Conservation (phyloP, 192 early-diverging fungal genomes). For the Pilobolus umbonatus region DNA sequence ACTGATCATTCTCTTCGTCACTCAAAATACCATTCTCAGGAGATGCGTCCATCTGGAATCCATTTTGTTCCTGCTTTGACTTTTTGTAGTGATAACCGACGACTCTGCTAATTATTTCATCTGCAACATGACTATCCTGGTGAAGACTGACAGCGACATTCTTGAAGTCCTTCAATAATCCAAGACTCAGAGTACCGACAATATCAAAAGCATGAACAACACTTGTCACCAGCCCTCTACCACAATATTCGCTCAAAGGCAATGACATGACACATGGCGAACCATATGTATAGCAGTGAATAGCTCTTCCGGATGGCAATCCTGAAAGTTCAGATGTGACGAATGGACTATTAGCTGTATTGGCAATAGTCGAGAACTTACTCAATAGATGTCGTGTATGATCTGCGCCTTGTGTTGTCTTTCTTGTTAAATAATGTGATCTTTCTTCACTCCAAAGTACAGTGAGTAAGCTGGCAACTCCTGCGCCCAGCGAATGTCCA, state of each 20-base stretch:
- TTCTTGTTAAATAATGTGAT: not conserved
- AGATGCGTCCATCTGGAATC: conserved; percentile 18
- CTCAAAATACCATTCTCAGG: not conserved
- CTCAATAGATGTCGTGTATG: not conserved
- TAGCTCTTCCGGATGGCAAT: conserved; percentile 63
- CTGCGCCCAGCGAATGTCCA: conserved; percentile 87
- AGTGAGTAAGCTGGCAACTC: conserved; percentile 74
- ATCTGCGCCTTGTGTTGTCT: not conserved
- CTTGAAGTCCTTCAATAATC: conserved; percentile 66
- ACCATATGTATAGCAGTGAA: conserved; percentile 85
- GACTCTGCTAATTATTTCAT: conserved; percentile 59
- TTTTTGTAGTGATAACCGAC: conserved; percentile 40
- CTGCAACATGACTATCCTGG: conserved; percentile 55
- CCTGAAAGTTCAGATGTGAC: conserved; percentile 59
- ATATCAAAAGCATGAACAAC: conserved; percentile 81
- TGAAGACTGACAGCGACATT: conserved; percentile 63
- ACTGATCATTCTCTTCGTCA: conserved; percentile 59
- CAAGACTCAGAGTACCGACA: conserved; percentile 71
- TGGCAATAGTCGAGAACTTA: conserved; percentile 22
- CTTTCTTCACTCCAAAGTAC: conserved; percentile 68
- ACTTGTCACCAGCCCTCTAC: conserved; percentile 70
- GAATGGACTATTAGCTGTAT: conserved; percentile 42
- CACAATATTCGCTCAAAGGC: conserved; percentile 61
- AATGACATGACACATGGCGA: conserved; percentile 71
- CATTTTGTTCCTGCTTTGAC: conserved; percentile 11